phyloP scores from a whole-genome alignment of 352 stramenopile species.

The Aphanomyces astaci region DNA sequence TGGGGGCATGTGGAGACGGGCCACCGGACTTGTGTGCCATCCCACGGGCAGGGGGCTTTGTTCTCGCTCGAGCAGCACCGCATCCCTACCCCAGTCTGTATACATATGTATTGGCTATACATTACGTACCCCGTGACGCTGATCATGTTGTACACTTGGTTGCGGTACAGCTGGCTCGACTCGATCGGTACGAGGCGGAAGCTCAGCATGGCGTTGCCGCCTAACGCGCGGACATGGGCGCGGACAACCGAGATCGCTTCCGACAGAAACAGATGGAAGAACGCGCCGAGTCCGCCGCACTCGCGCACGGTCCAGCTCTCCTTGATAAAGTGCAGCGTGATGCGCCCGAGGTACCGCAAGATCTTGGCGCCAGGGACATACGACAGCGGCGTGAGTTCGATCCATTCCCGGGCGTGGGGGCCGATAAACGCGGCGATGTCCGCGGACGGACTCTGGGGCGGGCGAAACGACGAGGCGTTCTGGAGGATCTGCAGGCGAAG shows the following conservation, averaged over 20 bases:
- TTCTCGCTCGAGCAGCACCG: constrained; percentile 17
- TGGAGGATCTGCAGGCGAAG: constrained; percentile 22
- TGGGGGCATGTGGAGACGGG: background rate
- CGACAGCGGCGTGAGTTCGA: constrained; percentile 71
- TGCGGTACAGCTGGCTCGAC: constrained; percentile 80
- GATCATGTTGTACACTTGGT: constrained; percentile 90
- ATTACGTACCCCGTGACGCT: constrained; percentile 82
- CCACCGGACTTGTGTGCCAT: constrained; percentile 13
- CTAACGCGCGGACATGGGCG: constrained; percentile 70
- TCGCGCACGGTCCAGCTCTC: constrained; percentile 85
- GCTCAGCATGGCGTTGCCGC: constrained; percentile 80
- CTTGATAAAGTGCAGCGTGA: constrained; percentile 87
- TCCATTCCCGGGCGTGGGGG: constrained; percentile 62
- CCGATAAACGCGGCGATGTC: background rate
- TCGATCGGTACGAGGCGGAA: constrained; percentile 83
- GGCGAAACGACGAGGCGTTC: constrained; percentile 21
- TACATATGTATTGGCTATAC: too few relatives aligned
- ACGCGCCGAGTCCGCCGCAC: constrained; percentile 71
- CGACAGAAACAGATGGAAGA: constrained; percentile 83
- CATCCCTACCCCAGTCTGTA: too few relatives aligned
- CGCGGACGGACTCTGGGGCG: background rate
- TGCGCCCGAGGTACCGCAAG: constrained; percentile 66
- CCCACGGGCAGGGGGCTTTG: constrained; percentile 16
- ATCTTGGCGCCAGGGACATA: constrained; percentile 70
- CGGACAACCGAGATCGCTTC: constrained; percentile 82